phyloP scores from a whole-genome alignment of 495 filamentous ascomycete species.

The Entonaema liquescens region DNA sequence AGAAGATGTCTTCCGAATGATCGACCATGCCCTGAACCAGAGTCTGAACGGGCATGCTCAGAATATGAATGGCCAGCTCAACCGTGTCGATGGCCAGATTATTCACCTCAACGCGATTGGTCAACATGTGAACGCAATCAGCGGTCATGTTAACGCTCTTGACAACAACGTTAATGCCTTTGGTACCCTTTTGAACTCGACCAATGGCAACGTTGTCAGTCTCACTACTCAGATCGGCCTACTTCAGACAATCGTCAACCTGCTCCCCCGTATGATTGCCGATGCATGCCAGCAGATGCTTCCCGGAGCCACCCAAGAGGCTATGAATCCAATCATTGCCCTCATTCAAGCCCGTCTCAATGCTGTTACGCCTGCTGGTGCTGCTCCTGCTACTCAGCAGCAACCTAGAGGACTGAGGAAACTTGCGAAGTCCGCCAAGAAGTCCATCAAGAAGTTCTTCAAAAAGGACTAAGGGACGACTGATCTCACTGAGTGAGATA shows the following conservation, averaged over 20 bases:
- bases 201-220: conserved; percentile 39
- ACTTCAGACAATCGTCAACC: conserved; percentile 42
- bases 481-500: not conserved
- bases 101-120: conserved; percentile 40
- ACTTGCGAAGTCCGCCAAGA: not conserved
- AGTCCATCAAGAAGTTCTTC: not conserved
- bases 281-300: conserved; percentile 16
- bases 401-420: not conserved
- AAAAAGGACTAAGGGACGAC: not conserved
- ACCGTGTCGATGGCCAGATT: conserved; percentile 21
- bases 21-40: conserved; percentile 25
- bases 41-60: conserved; percentile 3
- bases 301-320: conserved; percentile 1
- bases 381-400: not conserved
- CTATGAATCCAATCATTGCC: conserved; percentile 15
- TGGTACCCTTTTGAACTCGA: conserved; percentile 41
- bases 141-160: conserved; percentile 41
- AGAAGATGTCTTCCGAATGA: conserved; percentile 33
- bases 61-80: conserved; percentile 18
- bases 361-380: not conserved
- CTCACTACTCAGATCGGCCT: conserved; percentile 29
- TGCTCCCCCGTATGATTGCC: conserved; percentile 37
- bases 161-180: conserved; percentile 42
- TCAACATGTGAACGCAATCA: conserved; percentile 42
- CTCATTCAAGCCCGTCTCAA: conserved; percentile 9